Conservation (phyloP, 805 yeast genomes). For the Wickerhamomyces strasburgensis region DNA sequence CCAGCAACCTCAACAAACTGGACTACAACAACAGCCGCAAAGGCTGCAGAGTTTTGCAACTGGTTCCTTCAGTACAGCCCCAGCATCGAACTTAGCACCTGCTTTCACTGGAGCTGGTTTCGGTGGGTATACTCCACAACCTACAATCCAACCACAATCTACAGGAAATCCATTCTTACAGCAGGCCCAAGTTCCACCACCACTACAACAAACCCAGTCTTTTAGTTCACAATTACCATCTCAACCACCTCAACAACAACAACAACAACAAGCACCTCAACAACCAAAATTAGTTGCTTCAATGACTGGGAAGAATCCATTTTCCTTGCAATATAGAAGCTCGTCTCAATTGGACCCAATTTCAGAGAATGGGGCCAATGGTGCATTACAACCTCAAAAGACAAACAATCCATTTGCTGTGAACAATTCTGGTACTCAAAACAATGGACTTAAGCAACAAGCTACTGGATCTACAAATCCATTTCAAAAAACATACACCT, state of each 20-base stretch:
- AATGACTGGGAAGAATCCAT: constrained; percentile 28
- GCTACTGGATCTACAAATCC: constrained; percentile 42
- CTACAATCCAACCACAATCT: constrained; percentile 14
- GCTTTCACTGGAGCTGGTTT: constrained; percentile 54
- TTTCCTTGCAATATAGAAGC: constrained; percentile 19
- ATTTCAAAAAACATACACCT: constrained; percentile 21
- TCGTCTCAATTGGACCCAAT: constrained; percentile 9
- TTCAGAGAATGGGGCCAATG: constrained; percentile 7
- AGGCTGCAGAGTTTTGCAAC: constrained; percentile 17
- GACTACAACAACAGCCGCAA: constrained; percentile 16
- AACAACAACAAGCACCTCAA: constrained; percentile 2
- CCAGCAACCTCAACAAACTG: constrained; percentile 11
- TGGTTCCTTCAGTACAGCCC: constrained; percentile 18
- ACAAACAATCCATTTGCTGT: constrained; percentile 28
- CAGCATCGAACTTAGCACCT: constrained; percentile 22
- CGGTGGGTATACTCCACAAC: constrained; percentile 41
- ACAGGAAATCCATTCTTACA: constrained; percentile 35
- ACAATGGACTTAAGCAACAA: constrained; percentile 18
- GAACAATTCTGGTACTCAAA: constrained; percentile 2
- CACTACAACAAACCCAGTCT: constrained; percentile 11
- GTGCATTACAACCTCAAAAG: constrained; percentile 13
- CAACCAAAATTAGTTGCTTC: constrained; percentile 12
- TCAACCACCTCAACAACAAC: constrained; percentile 8
- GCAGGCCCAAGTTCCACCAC: too few species aligned
- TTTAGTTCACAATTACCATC: constrained; percentile 6